Percentiles rank a stretch among this genome's conserved stretches.
Evolutionary conservation across 768 basidiomycete genomes (phyloP).

Genomic region (Galerina marginata): DNA sequence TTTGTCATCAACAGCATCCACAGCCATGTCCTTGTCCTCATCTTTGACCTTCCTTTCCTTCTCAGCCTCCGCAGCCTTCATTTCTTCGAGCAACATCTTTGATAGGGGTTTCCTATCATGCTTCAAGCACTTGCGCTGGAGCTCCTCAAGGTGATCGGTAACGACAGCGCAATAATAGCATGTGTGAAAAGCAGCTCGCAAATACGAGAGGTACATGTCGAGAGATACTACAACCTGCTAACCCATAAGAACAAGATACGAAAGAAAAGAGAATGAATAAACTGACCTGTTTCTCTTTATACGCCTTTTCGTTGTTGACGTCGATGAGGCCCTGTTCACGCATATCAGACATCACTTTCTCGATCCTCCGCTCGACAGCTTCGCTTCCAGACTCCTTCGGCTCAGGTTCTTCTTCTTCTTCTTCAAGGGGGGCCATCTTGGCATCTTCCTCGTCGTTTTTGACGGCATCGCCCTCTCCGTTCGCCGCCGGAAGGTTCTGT

Average conservation of each 20-base stretch:
- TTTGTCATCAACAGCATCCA: slow-evolving; percentile 35
- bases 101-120: slow-evolving; percentile 83
- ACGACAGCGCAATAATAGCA: slow-evolving; percentile 98
- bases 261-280: slow-evolving; percentile 13
- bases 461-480: slow-evolving; percentile 26
- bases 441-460: slow-evolving; percentile 33
- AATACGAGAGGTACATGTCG: slow-evolving; percentile 92
- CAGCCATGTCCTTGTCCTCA: slow-evolving; percentile 37
- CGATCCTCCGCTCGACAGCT: slow-evolving; percentile 82
- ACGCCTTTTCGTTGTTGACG: slow-evolving; percentile 65
- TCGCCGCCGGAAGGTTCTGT: slow-evolving; percentile 19
- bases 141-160: slow-evolving; percentile 92
- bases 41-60: slow-evolving; percentile 51
- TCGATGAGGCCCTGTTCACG: slow-evolving; percentile 66
- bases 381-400: slow-evolving; percentile 71
- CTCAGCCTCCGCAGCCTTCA: slow-evolving; percentile 59
- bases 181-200: slow-evolving; percentile 90
- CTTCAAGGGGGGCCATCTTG: slow-evolving; percentile 35
- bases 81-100: slow-evolving; percentile 64
- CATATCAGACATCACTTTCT: slow-evolving; percentile 75
- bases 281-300: slow-evolving; percentile 75
- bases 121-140: slow-evolving; percentile 92
- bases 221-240: slow-evolving; percentile 76
- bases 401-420: slow-evolving; percentile 57
- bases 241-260: slow-evolving; percentile 22